Conservation (phyloP, 2,329 filamentous ascomycete genomes). For the Cladosporium sp. region DNA sequence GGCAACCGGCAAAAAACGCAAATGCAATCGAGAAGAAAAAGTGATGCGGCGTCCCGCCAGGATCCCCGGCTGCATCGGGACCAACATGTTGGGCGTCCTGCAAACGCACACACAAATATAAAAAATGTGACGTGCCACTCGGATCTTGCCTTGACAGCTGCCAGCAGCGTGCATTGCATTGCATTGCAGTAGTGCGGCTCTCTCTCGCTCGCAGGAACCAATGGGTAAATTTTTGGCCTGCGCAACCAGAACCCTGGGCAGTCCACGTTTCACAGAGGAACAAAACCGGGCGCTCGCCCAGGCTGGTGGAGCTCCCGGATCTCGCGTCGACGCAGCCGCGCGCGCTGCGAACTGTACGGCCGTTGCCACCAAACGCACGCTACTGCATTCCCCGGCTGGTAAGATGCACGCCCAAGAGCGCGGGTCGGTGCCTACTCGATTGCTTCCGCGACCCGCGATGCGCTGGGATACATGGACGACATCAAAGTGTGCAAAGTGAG, state of each 20-base stretch:
- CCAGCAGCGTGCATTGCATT: background rate
- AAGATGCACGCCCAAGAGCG: slow-evolving; percentile 19
- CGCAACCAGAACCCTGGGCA: slow-evolving; percentile 1
- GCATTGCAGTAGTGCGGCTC: background rate
- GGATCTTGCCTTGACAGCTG: background rate
- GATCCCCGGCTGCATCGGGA: background rate
- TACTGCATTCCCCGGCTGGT: slow-evolving; percentile 18
- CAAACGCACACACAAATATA: background rate
- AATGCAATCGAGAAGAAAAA: slow-evolving; percentile 12
- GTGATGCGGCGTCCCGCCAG: background rate
- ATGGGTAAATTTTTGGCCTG: background rate
- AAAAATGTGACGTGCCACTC: background rate
- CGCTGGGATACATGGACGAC: slow-evolving; percentile 11
- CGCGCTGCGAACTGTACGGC: slow-evolving; percentile 20
- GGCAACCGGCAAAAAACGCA: slow-evolving; percentile 2
- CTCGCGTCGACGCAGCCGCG: slow-evolving; percentile 3
- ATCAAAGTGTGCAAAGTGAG: slow-evolving; percentile 4
- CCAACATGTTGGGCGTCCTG: background rate
- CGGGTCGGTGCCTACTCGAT: slow-evolving; percentile 4
- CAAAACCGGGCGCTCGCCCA: slow-evolving; percentile 9
- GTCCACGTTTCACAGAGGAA: slow-evolving; percentile 20
- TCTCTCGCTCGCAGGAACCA: background rate
- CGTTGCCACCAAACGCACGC: slow-evolving; percentile 18
- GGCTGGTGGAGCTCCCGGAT: slow-evolving; percentile 10
- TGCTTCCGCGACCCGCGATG: slow-evolving; percentile 18